Percentiles rank a stretch among this genome's conserved stretches.
These are phyloP conservation scores for Cucurbita ficifolia DNA, from an alignment of 306 rosid species.

Conservation along the genomic window DNA sequence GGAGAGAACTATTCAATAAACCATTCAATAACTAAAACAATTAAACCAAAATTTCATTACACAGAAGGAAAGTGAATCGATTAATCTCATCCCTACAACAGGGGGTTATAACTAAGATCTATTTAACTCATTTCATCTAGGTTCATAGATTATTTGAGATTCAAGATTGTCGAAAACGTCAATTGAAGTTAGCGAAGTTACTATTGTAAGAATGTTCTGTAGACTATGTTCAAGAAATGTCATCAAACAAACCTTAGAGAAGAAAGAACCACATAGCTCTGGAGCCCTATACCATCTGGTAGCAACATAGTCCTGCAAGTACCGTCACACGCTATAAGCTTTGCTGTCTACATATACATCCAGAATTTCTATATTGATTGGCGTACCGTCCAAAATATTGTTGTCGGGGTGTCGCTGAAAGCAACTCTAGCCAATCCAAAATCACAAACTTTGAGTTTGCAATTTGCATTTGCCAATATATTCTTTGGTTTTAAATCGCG, in stretches of 20 bases:
- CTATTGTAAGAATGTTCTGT: neutral
- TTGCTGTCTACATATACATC: neutral
- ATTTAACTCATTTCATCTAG: no score
- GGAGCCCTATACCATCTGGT: conserved; percentile 99
- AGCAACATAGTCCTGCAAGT: conserved; percentile 81
- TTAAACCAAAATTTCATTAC: neutral
- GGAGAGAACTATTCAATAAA: neutral
- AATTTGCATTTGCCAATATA: conserved; percentile 90
- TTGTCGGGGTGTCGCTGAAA: conserved; percentile 71
- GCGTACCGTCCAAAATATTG: conserved; percentile 92
- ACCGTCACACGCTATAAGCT: neutral
- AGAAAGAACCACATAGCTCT: conserved; percentile 94
- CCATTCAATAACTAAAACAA: neutral
- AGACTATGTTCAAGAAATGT: conserved; percentile 2
- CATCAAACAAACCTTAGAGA: conserved; percentile 51
- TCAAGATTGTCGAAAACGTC: neutral
- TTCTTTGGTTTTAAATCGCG: conserved; percentile 96
- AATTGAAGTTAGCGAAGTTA: neutral
- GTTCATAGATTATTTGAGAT: no score
- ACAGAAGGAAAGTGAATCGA: neutral
- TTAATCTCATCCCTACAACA: neutral
- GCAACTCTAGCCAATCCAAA: conserved; percentile 97
- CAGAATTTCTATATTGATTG: neutral
- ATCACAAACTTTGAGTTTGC: conserved; percentile 95
- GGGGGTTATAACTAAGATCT: neutral